Evolutionary conservation across 1,284 basidiomycete genomes (phyloP), one percentile per base, ranked within the genome.

Genomic region (Crepidotus sp.): DNA sequence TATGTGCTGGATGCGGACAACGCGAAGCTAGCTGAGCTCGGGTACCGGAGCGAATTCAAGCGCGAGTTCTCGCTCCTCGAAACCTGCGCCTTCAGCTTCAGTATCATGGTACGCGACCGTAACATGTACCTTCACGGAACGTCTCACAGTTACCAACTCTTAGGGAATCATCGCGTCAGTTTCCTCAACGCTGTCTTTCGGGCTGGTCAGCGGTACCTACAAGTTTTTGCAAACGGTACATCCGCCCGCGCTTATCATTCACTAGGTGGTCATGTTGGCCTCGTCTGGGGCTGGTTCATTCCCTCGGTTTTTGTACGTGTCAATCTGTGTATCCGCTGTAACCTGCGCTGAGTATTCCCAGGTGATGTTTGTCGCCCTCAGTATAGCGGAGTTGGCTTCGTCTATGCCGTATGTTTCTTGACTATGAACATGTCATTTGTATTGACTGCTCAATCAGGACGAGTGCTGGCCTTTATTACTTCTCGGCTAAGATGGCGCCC

Each of bases 211-310:
- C 48, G 79, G 80, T 76, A 13, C 59, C 59, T 14, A 6, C n/a
- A n/a, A n/a, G n/a, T n/a, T 24, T 29, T 6, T 18, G 13, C 42
- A 32, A 22, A 27, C 13, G 13, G 30, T 18, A 18, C 32, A 4
- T 48, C 21, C 7, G 9, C 7, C 36, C 2, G 14, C 33, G 17
- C 25, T 24, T 18, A 48, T 40, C 7, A 42, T 36, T 32, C 9
- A 13, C 32, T 50, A 73, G 81, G 81, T 42, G 82, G 83, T 4
- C 82, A 85, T 58, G 76, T 83, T 19, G 82, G 83, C 15, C 77
- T 86, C 71, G 73, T 84, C 6, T 86, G 80, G 64, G 83, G 83
- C 17, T 87, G 83, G 83, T 61, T 83, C 15, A 79, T 86, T 47
- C 83, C 83, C 3, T 73, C 68, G 50, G 64, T 81, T 40, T 83